A percentile compares a stretch with the other conserved stretches of the same genome.
Conservation (phyloP, 495 filamentous ascomycete genomes). For the Bryoglossum gracile region DNA sequence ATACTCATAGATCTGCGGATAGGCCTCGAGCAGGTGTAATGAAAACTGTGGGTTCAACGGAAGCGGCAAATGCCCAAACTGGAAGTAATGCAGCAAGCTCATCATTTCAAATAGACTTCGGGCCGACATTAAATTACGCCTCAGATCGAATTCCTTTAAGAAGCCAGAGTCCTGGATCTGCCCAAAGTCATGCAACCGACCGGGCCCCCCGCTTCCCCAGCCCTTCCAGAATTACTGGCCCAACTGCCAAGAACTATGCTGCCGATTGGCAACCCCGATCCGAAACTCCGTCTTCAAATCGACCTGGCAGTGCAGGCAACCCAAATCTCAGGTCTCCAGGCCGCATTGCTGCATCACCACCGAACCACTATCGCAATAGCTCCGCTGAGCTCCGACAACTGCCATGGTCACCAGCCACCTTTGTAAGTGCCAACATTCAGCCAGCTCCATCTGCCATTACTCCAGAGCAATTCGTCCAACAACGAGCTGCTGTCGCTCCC, state of each 20-base stretch:
- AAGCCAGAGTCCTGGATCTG: constrained; percentile 18
- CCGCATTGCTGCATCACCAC: constrained; percentile 26
- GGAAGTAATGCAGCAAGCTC: not conserved
- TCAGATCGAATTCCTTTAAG: constrained; percentile 20
- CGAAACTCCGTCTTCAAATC: not conserved
- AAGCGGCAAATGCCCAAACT: not conserved
- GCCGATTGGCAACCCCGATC: not conserved
- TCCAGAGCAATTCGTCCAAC: constrained; percentile 82
- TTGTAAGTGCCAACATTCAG: constrained; percentile 23
- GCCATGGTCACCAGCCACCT: constrained; percentile 72
- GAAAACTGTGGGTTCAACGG: constrained; percentile 61
- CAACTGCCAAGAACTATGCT: constrained; percentile 11
- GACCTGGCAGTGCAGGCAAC: constrained; percentile 8
- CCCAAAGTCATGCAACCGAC: constrained; percentile 7
- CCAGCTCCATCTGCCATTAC: constrained; percentile 30
- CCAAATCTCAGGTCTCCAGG: constrained; percentile 14
- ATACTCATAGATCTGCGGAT: constrained; percentile 54
- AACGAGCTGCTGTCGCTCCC: constrained; percentile 53
- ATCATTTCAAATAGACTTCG: constrained; percentile 67
- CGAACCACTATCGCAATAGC: constrained; percentile 34
- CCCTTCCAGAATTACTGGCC: constrained; percentile 15
- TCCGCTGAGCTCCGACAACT: constrained; percentile 46
- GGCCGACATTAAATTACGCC: constrained; percentile 67
- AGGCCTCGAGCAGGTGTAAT: constrained; percentile 74
- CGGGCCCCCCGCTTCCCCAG: constrained; percentile 6